These are phyloP conservation scores for Penicillium corylophilum DNA, from an alignment of 2,329 filamentous ascomycete species.

Conservation along the genomic window DNA sequence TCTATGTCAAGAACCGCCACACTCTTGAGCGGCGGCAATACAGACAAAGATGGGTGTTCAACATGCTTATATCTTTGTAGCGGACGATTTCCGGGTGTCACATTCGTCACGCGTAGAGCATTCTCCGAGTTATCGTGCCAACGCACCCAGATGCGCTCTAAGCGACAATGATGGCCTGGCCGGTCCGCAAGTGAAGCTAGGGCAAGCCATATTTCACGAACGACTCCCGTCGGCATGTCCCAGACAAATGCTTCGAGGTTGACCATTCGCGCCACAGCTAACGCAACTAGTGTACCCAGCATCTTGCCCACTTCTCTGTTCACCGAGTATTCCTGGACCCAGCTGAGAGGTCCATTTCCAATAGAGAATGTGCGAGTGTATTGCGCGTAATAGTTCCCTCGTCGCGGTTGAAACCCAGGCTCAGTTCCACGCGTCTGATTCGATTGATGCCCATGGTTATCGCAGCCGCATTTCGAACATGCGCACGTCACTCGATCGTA, in stretches of 20 bases:
- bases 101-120: constrained; percentile 20
- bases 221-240: constrained; percentile 85
- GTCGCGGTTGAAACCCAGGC: constrained; percentile 37
- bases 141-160: constrained; percentile 75
- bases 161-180: constrained; percentile 61
- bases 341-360: constrained; percentile 75
- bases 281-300: constrained; percentile 77
- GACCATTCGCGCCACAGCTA: constrained; percentile 77
- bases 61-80: constrained; percentile 59
- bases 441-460: constrained; percentile 18
- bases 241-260: constrained; percentile 80
- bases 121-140: constrained; percentile 73
- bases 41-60: constrained; percentile 77
- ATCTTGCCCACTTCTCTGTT: constrained; percentile 83
- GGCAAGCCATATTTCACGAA: constrained; percentile 78
- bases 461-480: constrained; percentile 35
- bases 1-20: constrained; percentile 78
- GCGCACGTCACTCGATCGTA: not conserved
- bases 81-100: constrained; percentile 34
- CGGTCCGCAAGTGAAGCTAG: constrained; percentile 68
- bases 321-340: constrained; percentile 79
- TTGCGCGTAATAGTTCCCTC: constrained; percentile 73
- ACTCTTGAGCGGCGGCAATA: constrained; percentile 71
- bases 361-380: constrained; percentile 80
- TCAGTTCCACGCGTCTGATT: not conserved